Evolutionary conservation across 108 stramenopile species (phyloP), one percentile per base, ranked within the genome.

Genomic region (Pseudonitzschia multiseries): DNA sequence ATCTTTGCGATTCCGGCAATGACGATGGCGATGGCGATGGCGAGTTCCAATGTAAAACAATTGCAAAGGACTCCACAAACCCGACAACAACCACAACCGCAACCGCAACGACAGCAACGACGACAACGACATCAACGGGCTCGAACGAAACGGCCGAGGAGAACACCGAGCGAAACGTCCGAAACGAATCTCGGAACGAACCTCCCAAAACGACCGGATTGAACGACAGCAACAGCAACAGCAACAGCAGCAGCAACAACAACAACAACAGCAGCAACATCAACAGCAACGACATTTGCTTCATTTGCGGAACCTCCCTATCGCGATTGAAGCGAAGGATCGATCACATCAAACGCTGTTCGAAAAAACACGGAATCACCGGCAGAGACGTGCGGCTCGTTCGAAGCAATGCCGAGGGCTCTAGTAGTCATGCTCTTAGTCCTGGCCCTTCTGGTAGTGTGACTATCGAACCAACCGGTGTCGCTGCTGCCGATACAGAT

Each of bases 321-420:
- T 31, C 79, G 27, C 69, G 75, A 5, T 43, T 89, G 27, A 78
- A 87, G 31, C 85, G 86, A 52, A 84, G 93, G 33, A 61, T 91
- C 18, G 77, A 86, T 68, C 93, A 94, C 75, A 88, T 91, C 68
- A 94, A 94, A 60, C 77, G 93, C 52, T 94, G 93, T 48, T 83
- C 87, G 17, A 87, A 86, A 48, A 89, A 91, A 64, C 66, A 91
- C 64, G 85, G 85, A 14, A 79, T 71, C 10, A 65, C 69, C 51
- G 78, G 73, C 18, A 66, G 72, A 44, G 84, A 84, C 31, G 75
- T 79, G 12, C 69, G 69, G 57, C 20, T 77, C 21, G 61, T 82
- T 21, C 68, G n/a, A n/a, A n/a, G n/a, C n/a, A n/a, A n/a, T n/a
- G n/a, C n/a, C n/a, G n/a, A n/a, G n/a, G n/a, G n/a, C n/a, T n/a